Base-by-base conservation (phyloP, 441 rosid genomes). In the Gossypium davidsonii region DNA sequence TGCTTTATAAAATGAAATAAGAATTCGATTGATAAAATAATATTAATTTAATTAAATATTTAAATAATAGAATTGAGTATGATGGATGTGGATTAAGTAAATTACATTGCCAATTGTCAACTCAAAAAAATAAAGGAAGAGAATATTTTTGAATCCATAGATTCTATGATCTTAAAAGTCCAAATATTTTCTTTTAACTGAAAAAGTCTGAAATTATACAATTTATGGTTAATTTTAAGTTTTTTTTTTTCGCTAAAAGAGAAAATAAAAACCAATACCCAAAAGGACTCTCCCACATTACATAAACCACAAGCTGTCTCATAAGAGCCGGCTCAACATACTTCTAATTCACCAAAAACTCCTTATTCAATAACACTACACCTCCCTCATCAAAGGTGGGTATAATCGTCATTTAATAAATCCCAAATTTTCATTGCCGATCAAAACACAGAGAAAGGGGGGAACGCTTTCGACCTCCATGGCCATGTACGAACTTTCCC, bases 381-480 rank as follows among this genome's bases (percentile, higher is more conserved):
- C 25, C 70, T 67, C 58, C 51, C 1, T 44, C 60, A 56, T 17
- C n/a, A 31, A 37, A 18, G 12, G 5, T 77, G 97, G 93, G 82
- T 55, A 82, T 59, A 78, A 70, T 0, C 1, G 94, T 91, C 78
- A 86, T 83, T 84, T 68, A 4, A 1, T 0, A 0, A 0, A 18
- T 57, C 57, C 82, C 76, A 85, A 79, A 76, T 83, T 17, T 34
- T 80, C 92, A 80, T 90, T 85, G 91, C 93, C 96, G 97, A 93
- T 93, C 94, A 91, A 87, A 89, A 90, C 84, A 83, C 91, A 82
- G 85, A 74, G 52, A 81, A 77, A 85, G 85, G 49, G 85, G 76
- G 52, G 82, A 77, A 85, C 85, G 49, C 2, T 67, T 83, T 83
- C 89, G 80, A 77, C 90, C 86, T 86, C 91, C 89, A 81, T 87